Conservation (phyloP, 176 grass and related monocot genomes). For the Zoysia pacifica region DNA sequence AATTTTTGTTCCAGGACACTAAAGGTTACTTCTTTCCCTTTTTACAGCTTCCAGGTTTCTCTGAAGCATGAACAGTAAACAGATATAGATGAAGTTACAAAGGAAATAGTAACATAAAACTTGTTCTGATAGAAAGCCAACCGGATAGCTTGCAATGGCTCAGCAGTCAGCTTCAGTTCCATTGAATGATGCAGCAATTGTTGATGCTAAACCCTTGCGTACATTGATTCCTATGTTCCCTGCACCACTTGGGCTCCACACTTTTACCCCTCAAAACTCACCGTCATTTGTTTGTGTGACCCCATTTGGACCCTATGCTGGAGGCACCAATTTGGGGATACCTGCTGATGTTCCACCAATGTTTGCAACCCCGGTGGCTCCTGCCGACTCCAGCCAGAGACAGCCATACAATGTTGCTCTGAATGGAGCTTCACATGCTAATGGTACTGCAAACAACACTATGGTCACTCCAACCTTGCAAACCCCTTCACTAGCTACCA, state of each 20-base stretch:
- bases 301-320: constrained; percentile 61
- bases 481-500: background rate
- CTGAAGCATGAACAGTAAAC: constrained; percentile 25
- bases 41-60: background rate
- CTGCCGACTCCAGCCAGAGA: constrained; percentile 35
- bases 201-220: constrained; percentile 83
- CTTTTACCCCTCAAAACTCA: constrained; percentile 60
- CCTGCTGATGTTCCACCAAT: constrained; percentile 46
- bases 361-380: constrained; percentile 25
- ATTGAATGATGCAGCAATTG: constrained; percentile 38
- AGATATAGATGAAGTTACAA: background rate
- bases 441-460: constrained; percentile 32
- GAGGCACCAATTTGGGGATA: constrained; percentile 37
- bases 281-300: constrained; percentile 71
- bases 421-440: constrained; percentile 38
- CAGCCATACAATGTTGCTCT: constrained; percentile 3
- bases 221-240: constrained; percentile 87
- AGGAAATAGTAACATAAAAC: constrained; percentile 19
- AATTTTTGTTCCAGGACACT: constrained; percentile 15
- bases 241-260: constrained; percentile 64
- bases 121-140: background rate
- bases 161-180: constrained; percentile 37
- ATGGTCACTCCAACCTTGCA: constrained; percentile 12
- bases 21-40: background rate
- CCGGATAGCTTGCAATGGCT: constrained; percentile 46